phyloP scores from a whole-genome alignment of 2,329 filamentous ascomycete species.

The Parastagonospora avenae region DNA sequence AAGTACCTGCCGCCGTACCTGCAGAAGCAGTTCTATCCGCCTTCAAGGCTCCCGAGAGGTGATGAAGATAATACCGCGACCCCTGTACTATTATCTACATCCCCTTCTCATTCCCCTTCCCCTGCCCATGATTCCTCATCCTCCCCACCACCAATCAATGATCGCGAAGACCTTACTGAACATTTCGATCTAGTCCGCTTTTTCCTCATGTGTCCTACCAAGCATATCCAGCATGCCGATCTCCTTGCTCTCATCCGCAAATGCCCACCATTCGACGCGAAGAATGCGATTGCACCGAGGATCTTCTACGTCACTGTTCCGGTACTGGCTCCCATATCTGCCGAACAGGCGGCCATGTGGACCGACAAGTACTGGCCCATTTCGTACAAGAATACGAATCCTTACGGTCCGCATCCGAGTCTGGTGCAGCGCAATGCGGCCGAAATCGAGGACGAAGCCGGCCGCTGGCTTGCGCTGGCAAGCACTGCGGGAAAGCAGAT shows the following conservation, averaged over 20 bases:
- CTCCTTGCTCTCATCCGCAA: slow-evolving; percentile 41
- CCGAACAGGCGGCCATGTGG: slow-evolving; percentile 76
- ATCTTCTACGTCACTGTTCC: slow-evolving; percentile 72
- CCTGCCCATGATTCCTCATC: slow-evolving; percentile 9
- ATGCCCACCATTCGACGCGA: slow-evolving; percentile 47
- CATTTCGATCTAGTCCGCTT: slow-evolving; percentile 49
- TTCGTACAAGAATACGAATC: slow-evolving; percentile 85
- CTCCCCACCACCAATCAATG: slow-evolving; percentile 6
- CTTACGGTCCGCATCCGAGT: slow-evolving; percentile 80
- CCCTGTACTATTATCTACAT: slow-evolving; percentile 34
- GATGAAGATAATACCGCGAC: slow-evolving; percentile 36
- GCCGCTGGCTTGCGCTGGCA: slow-evolving; percentile 71
- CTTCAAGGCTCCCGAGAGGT: slow-evolving; percentile 41
- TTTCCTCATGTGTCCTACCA: slow-evolving; percentile 59
- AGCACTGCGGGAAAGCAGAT: slow-evolving; percentile 66
- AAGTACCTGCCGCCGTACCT: slow-evolving; percentile 70
- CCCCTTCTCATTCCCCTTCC: slow-evolving; percentile 17
- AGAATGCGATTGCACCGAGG: slow-evolving; percentile 55
- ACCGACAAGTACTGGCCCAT: slow-evolving; percentile 80
- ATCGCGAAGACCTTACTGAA: slow-evolving; percentile 28
- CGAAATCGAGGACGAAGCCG: slow-evolving; percentile 68
- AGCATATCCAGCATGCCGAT: slow-evolving; percentile 59
- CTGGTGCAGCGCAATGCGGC: slow-evolving; percentile 72
- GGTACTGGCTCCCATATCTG: slow-evolving; percentile 73
- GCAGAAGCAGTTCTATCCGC: slow-evolving; percentile 41